Conservation (phyloP, 2,329 filamentous ascomycete species). For the Aspergillus brunneoviolaceus region DNA sequence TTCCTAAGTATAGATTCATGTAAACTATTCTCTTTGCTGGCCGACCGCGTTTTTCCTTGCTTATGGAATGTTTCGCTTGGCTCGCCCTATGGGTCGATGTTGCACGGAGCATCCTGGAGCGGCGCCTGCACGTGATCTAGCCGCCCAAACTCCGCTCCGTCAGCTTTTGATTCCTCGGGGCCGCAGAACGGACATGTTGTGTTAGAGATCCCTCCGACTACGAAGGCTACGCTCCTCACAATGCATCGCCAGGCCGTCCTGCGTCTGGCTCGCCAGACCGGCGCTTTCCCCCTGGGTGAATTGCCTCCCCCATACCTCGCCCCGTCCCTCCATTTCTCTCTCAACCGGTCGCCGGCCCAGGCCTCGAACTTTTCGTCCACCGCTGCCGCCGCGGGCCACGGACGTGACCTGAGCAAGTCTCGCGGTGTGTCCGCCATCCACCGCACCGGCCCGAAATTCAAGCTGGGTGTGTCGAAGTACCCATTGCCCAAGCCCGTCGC, state of each 20-base stretch:
- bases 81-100: neutral
- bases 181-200: constrained; percentile 23
- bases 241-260: constrained; percentile 41
- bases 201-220: constrained; percentile 8
- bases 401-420: constrained; percentile 73
- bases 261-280: constrained; percentile 35
- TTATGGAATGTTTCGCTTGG: neutral
- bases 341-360: constrained; percentile 32
- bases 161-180: constrained; percentile 15
- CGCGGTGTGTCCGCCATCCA: constrained; percentile 81
- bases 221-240: constrained; percentile 17
- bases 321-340: constrained; percentile 40
- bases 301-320: constrained; percentile 47
- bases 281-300: constrained; percentile 35
- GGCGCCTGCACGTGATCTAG: constrained; percentile 25
- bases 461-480: constrained; percentile 70
- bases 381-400: constrained; percentile 48
- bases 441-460: constrained; percentile 71
- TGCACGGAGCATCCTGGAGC: neutral
- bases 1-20: neutral
- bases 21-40: too few relatives aligned
- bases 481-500: constrained; percentile 72
- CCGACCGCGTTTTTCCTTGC: too few relatives aligned
- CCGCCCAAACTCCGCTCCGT: constrained; percentile 20
- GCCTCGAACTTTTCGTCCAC: constrained; percentile 55